Percentiles rank a stretch among this genome's conserved stretches.
Conservation (phyloP, 352 stramenopile species). For the Saprolegnia diclina region DNA sequence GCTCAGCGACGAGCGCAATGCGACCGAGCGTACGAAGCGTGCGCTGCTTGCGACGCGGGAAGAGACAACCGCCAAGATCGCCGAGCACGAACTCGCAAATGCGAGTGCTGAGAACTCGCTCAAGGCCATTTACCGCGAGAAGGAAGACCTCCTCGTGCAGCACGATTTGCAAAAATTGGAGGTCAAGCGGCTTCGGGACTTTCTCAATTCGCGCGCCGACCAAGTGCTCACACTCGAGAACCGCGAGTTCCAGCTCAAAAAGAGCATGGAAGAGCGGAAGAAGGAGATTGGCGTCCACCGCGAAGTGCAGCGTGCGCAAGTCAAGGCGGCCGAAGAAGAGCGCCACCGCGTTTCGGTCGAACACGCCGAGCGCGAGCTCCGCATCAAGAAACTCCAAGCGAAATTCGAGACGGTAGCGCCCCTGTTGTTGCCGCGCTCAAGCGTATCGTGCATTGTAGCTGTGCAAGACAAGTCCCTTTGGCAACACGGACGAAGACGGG, state of each 20-base stretch:
- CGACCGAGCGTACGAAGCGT: conserved; percentile 69
- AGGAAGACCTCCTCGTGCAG: conserved; percentile 91
- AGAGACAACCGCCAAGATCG: conserved; percentile 74
- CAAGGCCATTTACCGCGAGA: conserved; percentile 72
- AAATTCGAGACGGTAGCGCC: conserved; percentile 86
- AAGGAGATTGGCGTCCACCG: conserved; percentile 83
- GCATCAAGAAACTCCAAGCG: conserved; percentile 87
- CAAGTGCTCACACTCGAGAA: conserved; percentile 93
- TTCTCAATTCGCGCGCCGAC: conserved; percentile 83
- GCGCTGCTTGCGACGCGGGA: conserved; percentile 68
- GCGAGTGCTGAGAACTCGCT: conserved; percentile 78
- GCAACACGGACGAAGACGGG: conserved; percentile 45
- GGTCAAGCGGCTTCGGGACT: conserved; percentile 85
- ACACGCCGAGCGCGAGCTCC: conserved; percentile 76
- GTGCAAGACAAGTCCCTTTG: conserved; percentile 69
- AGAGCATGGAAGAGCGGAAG: conserved; percentile 91
- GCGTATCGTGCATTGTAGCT: conserved; percentile 32
- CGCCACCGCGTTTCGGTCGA: conserved; percentile 91
- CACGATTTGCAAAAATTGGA: conserved; percentile 93
- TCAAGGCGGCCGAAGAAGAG: conserved; percentile 89
- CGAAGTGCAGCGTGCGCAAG: conserved; percentile 86
- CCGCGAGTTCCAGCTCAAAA: conserved; percentile 87
- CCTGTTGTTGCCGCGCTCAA: neutral
- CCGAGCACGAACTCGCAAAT: conserved; percentile 89
- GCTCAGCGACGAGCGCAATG: conserved; percentile 86